Evolutionary conservation across 1,139 yeast species (phyloP).

Genomic region (Taphrina wiesneri): DNA sequence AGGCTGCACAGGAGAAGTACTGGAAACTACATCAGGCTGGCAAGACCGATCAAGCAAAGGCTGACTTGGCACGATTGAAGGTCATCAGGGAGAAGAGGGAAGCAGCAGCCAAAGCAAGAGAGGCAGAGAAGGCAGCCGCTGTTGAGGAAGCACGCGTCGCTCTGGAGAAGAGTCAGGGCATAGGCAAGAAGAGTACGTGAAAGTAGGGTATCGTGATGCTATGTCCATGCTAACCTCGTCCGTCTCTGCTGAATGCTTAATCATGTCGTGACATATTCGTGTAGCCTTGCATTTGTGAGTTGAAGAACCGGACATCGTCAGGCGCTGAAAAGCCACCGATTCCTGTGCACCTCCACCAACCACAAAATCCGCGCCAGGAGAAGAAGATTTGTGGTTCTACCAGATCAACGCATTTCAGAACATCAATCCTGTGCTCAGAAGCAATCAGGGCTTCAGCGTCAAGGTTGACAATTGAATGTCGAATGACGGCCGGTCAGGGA

Average conservation of each 20-base stretch:
- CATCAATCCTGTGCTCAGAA: too few relatives aligned
- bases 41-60: slow-evolving; percentile 40
- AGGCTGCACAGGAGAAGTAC: slow-evolving; percentile 39
- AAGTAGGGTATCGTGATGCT: too few relatives aligned
- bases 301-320: not conserved
- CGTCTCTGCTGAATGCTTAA: too few relatives aligned
- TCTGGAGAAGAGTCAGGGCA: slow-evolving; percentile 11
- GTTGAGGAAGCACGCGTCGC: slow-evolving; percentile 26
- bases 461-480: not conserved
- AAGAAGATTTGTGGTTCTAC: too few relatives aligned
- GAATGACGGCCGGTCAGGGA: not conserved
- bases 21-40: slow-evolving; percentile 41
- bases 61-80: slow-evolving; percentile 40
- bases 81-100: slow-evolving; percentile 39
- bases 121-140: slow-evolving; percentile 39
- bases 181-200: slow-evolving; percentile 26
- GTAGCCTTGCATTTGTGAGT: too few relatives aligned
- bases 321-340: not conserved
- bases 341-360: not conserved
- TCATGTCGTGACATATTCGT: too few relatives aligned
- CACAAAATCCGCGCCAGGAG: not conserved
- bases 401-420: too few relatives aligned
- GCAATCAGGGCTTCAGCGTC: too few relatives aligned
- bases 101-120: slow-evolving; percentile 39
- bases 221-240: too few relatives aligned